Evolutionary conservation across 2,329 filamentous ascomycete species (phyloP), one percentile per base, ranked within the genome.

Genomic region (Fusarium sp.): DNA sequence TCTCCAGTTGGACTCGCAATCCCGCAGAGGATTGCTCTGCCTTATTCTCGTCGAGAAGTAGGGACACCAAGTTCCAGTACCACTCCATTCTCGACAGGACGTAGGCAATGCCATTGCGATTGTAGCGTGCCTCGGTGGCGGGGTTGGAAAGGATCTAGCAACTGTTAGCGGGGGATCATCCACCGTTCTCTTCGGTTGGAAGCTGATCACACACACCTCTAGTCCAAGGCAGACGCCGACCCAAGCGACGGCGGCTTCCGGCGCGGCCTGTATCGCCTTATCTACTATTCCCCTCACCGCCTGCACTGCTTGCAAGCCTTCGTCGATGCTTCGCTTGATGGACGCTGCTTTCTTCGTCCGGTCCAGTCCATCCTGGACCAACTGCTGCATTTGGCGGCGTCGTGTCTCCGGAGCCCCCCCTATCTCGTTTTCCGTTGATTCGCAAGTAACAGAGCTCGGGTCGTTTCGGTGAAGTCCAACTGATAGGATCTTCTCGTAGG

Each of bases 231-330:
- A 81, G 38, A 83, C 75, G 20, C 80, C 79, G 11, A 77, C 76
- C 82, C 80, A 84, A 20, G 81, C 77, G 54, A 83, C 59, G 5
- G 80, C 80, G 25, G 81, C 81, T 67, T 81, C 68, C 1, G 80
- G 80, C 7, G 75, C 63, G 18, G 71, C 67, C 49, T 79, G 54
- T 17, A 83, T 36, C 4, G 73, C 78, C 14, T 71, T 74, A 39
- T 73, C 61, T 0, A 81, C 65, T 9, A 80, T 65, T 10, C 68
- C 71, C 49, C 75, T 80, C 15, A 77, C 63, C 0, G 70, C 56
- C 11, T 77, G 58, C 20, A 80, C 45, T 10, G 69, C 63, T 35
- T 78, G 57, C 29, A 79, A 65, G n/a, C 57, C 70, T 7, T 76
- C 60, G 14, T 72, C 69, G 4, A 81, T 71, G 6, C 65, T 62